phyloP scores from a whole-genome alignment of 306 rosid genomes.

The Potentilla sterilis region DNA sequence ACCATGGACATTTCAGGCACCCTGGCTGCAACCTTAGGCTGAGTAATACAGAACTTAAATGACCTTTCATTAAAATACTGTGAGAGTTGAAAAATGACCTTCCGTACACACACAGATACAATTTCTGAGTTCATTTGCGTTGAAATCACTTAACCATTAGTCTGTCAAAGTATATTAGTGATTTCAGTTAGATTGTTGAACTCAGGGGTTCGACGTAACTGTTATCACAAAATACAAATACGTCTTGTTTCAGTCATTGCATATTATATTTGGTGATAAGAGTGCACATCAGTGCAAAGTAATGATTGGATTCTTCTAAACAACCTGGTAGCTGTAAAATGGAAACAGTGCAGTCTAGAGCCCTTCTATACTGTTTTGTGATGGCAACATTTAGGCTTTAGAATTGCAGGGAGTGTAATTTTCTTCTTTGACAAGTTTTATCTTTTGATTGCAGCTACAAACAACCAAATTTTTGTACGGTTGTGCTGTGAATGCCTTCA shows the following conservation, averaged over 20 bases:
- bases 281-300: background rate
- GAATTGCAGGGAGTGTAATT: background rate
- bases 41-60: background rate
- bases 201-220: background rate
- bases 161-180: background rate
- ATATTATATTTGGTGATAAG: background rate
- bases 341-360: background rate
- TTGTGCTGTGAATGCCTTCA: slow-evolving; percentile 73
- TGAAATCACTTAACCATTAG: background rate
- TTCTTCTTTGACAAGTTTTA: slow-evolving; percentile 17
- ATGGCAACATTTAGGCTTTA: background rate
- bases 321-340: background rate
- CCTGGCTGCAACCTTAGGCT: background rate
- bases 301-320: background rate
- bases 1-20: background rate
- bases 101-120: background rate
- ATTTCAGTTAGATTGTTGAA: background rate
- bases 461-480: slow-evolving; percentile 81
- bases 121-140: too few relatives aligned
- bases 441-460: slow-evolving; percentile 61
- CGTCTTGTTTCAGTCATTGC: background rate
- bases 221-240: background rate
- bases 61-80: background rate
- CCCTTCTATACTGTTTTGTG: background rate
- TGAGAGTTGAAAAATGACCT: background rate